Percentiles rank a stretch among this genome's conserved stretches.
Conservation (phyloP, 2,329 filamentous ascomycete species). For the Colletotrichum tropicale region DNA sequence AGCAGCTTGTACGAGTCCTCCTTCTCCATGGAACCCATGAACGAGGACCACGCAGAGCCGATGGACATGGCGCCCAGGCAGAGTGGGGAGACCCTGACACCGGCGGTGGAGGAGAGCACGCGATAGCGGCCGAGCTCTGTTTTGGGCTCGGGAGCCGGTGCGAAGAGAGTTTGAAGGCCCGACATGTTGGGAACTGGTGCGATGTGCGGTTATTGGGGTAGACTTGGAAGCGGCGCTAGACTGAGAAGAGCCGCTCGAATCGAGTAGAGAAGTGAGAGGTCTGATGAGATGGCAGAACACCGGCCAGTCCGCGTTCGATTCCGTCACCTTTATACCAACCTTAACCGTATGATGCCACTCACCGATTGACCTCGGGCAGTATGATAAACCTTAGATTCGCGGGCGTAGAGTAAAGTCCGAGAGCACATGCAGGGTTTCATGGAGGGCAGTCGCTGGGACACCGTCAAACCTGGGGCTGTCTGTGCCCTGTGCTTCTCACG, state of each 20-base stretch:
- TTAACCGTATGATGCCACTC: neutral
- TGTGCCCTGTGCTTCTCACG: neutral
- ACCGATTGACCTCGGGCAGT: neutral
- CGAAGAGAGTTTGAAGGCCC: conserved; percentile 14
- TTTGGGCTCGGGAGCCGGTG: conserved; percentile 38
- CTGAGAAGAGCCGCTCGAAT: neutral
- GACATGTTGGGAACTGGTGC: neutral
- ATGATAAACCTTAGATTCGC: neutral
- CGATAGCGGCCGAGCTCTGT: conserved; percentile 59
- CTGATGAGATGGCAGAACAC: neutral
- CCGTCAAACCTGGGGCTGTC: neutral
- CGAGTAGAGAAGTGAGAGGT: neutral
- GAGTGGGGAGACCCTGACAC: conserved; percentile 57
- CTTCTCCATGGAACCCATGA: conserved; percentile 60
- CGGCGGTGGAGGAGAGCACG: conserved; percentile 53
- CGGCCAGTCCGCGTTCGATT: neutral
- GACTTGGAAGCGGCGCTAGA: neutral
- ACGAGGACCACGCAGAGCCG: conserved; percentile 46
- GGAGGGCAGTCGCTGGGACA: neutral
- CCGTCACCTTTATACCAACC: neutral
- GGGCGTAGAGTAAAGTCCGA: neutral
- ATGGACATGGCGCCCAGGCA: conserved; percentile 59
- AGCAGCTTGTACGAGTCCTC: conserved; percentile 59
- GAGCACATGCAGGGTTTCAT: neutral
- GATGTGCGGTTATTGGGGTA: neutral